Percentiles rank a stretch among this genome's conserved stretches.
Conservation (phyloP, 306 rosid genomes). For the Biancaea sappan region DNA sequence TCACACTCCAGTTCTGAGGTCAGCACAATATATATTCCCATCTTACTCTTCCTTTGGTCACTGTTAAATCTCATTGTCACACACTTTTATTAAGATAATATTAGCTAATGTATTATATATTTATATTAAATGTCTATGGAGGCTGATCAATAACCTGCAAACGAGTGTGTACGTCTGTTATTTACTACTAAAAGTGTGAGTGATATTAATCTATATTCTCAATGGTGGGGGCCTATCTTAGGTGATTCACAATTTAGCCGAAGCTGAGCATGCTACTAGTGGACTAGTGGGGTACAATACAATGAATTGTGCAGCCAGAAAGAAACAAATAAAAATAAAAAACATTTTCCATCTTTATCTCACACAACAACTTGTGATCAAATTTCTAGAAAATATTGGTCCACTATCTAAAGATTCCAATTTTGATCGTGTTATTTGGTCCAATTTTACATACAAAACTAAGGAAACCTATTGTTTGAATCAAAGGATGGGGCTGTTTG, state of each 20-base stretch:
- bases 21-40: background rate
- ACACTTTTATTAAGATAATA: background rate
- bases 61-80: background rate
- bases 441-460: slow-evolving; percentile 13
- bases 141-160: background rate
- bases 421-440: slow-evolving; percentile 13
- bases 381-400: slow-evolving; percentile 23
- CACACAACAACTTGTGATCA: slow-evolving; percentile 22
- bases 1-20: slow-evolving; percentile 76
- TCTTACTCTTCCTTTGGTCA: background rate
- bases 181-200: background rate
- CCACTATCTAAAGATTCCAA: slow-evolving; percentile 32
- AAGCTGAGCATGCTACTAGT: background rate
- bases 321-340: background rate
- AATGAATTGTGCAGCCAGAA: slow-evolving; percentile 6
- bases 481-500: background rate
- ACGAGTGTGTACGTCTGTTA: background rate
- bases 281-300: slow-evolving; percentile 38
- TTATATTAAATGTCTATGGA: background rate
- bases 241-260: slow-evolving; percentile 4
- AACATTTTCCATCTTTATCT: slow-evolving; percentile 25
- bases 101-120: no score
- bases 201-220: background rate
- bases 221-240: slow-evolving; percentile 19
- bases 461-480: slow-evolving; percentile 28